Percentiles rank a stretch among this genome's conserved stretches.
Evolutionary conservation across 139 green algal genomes (phyloP).

Genomic region (Pedinophyceae sp.): DNA sequence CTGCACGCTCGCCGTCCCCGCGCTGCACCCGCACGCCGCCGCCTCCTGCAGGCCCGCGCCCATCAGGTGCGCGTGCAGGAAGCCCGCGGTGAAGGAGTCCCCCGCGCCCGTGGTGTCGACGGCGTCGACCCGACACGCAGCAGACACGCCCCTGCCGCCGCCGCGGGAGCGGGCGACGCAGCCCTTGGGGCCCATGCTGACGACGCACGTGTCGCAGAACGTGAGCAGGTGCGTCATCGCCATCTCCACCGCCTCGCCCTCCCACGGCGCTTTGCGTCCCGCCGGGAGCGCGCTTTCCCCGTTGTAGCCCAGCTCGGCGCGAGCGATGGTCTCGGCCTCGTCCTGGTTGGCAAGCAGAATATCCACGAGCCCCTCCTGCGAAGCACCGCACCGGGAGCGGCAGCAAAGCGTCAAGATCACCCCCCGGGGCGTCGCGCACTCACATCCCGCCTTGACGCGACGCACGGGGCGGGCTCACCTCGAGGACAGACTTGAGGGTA

Average conservation of each 20-base stretch:
- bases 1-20: conserved; percentile 36
- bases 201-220: background rate
- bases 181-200: conserved; percentile 26
- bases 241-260: background rate
- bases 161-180: conserved; percentile 20
- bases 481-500: too few relatives aligned
- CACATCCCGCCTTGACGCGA: too few relatives aligned
- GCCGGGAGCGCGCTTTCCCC: background rate
- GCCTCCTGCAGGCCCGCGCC: conserved; percentile 15
- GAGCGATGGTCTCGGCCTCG: conserved; percentile 26
- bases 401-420: conserved; percentile 18
- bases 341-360: conserved; percentile 73
- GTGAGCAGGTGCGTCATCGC: background rate
- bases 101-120: conserved; percentile 65
- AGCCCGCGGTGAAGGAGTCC: conserved; percentile 58
- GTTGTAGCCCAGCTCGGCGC: background rate
- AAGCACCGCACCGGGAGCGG: conserved; percentile 33
- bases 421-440: background rate
- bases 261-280: background rate
- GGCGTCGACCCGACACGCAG: conserved; percentile 23
- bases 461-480: too few relatives aligned
- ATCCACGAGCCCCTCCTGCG: conserved; percentile 49
- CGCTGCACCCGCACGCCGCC: conserved; percentile 25
- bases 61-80: conserved; percentile 39
- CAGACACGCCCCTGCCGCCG: conserved; percentile 11